Percentiles rank a stretch among this genome's conserved stretches.
Conservation (phyloP, 176 grass and related monocot genomes). For the Oropetium thomaeum region DNA sequence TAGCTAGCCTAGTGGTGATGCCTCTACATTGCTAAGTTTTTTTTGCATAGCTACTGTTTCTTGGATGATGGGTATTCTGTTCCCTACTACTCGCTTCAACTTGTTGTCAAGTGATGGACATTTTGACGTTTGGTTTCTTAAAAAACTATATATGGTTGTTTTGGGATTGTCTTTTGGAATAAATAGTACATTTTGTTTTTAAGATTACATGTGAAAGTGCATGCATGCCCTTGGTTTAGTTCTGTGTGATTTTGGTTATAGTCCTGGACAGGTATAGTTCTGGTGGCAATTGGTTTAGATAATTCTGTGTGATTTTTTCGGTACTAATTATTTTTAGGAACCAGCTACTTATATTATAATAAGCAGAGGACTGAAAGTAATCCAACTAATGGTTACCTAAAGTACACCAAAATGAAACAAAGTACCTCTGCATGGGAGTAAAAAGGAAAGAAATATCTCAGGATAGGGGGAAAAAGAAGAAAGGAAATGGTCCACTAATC, state of each 20-base stretch:
- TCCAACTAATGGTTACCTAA: no score
- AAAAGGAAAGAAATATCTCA: no score
- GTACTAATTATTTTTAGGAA: not conserved
- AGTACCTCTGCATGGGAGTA: no score
- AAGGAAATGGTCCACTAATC: no score
- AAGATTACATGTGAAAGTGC: not conserved
- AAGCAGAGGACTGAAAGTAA: no score
- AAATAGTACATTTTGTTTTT: conserved; percentile 24
- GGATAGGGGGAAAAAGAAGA: no score
- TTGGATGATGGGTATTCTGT: conserved; percentile 1
- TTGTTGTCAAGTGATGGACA: not conserved
- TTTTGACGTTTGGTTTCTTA: not conserved
- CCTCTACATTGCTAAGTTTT: conserved; percentile 1
- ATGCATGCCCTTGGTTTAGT: conserved; percentile 13
- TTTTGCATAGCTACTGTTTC: conserved; percentile 15
- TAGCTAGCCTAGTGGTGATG: not conserved
- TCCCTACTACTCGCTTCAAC: conserved; percentile 1
- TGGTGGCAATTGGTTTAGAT: conserved; percentile 29
- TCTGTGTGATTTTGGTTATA: conserved; percentile 27
- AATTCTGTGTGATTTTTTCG: conserved; percentile 23
- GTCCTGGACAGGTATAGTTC: conserved; percentile 17
- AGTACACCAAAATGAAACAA: no score
- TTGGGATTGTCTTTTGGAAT: conserved; percentile 17
- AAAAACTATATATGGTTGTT: conserved; percentile 14
- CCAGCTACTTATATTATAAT: no score